A percentile compares a stretch with the other conserved stretches of the same genome.
These are phyloP conservation scores for Cryptococcus sp. DNA, from an alignment of 1,284 basidiomycete genomes.

Conservation along the genomic window DNA sequence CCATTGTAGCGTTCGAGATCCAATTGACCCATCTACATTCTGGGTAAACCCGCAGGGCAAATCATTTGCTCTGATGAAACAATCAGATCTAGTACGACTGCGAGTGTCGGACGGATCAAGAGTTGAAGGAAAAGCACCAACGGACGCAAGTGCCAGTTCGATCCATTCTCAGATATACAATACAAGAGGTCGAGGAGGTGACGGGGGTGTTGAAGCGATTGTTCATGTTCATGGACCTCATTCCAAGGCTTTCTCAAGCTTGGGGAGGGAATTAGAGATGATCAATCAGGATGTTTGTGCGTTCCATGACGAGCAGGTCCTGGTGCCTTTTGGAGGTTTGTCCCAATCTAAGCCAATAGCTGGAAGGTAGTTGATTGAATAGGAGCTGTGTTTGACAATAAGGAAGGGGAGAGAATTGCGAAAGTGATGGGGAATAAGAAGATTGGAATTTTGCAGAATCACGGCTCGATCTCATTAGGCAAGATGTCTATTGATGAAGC, in stretches of 20 bases:
- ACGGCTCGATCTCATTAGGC: conserved; percentile 35
- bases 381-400: conserved; percentile 39
- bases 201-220: conserved; percentile 30
- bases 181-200: conserved; percentile 26
- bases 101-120: conserved; percentile 25
- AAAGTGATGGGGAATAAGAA: conserved; percentile 16
- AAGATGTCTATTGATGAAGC: conserved; percentile 39
- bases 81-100: conserved; percentile 32
- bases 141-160: conserved; percentile 34
- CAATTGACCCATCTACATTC: conserved; percentile 39
- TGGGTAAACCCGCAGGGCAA: conserved; percentile 43
- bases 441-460: conserved; percentile 40
- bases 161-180: conserved; percentile 39
- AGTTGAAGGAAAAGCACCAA: conserved; percentile 31
- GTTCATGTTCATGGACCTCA: conserved; percentile 43
- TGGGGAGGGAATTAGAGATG: conserved; percentile 37
- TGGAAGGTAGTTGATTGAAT: neutral
- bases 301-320: conserved; percentile 31
- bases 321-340: conserved; percentile 41
- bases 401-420: conserved; percentile 38
- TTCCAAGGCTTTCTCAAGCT: conserved; percentile 25
- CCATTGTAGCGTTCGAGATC: conserved; percentile 38
- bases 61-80: conserved; percentile 35
- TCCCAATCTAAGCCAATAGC: neutral
- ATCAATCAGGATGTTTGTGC: conserved; percentile 42